These are phyloP conservation scores for Colletotrichum endophyticum DNA, from an alignment of 2,329 filamentous ascomycete genomes.

Conservation along the genomic window DNA sequence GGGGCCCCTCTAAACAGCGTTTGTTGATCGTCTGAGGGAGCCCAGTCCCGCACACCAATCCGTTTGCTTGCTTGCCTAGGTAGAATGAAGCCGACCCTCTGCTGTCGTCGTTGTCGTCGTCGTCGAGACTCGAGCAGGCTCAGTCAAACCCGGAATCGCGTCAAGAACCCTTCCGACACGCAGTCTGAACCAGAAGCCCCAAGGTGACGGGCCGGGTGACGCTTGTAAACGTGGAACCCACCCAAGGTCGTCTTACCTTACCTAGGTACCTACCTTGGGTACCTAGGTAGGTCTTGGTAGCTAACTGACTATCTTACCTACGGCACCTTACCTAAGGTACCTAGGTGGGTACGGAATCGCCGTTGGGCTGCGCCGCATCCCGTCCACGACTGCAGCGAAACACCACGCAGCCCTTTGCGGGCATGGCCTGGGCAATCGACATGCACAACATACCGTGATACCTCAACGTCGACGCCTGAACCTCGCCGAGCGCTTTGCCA, in stretches of 20 bases:
- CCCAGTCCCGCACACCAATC: neutral
- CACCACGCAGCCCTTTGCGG: neutral
- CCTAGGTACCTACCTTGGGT: too few species aligned
- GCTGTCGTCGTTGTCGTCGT: neutral
- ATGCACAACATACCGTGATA: neutral
- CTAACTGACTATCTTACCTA: too few species aligned
- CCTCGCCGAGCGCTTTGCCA: neutral
- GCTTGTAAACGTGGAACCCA: neutral
- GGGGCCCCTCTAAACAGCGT: conserved; percentile 9
- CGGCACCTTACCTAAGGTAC: too few species aligned
- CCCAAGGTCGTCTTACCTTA: neutral
- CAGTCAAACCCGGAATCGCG: neutral
- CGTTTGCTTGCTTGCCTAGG: neutral
- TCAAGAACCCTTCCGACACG: neutral
- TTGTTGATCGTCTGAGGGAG: neutral
- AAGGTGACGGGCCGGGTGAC: neutral
- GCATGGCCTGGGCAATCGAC: neutral
- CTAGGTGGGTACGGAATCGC: conserved; percentile 3
- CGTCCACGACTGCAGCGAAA: neutral
- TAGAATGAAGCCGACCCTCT: neutral
- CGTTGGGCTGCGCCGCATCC: neutral
- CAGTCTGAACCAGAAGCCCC: neutral
- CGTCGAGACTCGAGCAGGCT: neutral
- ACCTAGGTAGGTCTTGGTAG: too few species aligned
- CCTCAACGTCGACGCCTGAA: neutral